Percentiles rank a stretch among this genome's conserved stretches.
These are phyloP conservation scores for Geranomyces variabilis DNA, from an alignment of 192 early-diverging fungal species.

Conservation along the genomic window DNA sequence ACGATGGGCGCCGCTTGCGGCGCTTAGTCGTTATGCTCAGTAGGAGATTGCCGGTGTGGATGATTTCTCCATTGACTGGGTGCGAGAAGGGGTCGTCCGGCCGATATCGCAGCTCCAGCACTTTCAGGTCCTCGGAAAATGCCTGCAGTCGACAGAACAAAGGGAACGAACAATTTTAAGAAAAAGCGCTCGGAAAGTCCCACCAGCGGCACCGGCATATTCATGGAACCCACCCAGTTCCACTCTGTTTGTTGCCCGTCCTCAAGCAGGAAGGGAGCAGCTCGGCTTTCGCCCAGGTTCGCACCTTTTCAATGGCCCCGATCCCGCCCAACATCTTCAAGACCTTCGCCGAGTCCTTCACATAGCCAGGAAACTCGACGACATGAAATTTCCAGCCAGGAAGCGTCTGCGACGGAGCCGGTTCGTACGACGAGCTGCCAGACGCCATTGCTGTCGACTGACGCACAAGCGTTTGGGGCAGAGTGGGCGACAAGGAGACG, in stretches of 20 bases:
- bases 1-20: constrained; percentile 22
- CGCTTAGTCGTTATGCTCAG: constrained; percentile 61
- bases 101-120: constrained; percentile 58
- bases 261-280: no score
- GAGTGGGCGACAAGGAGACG: no score
- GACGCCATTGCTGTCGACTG: no score
- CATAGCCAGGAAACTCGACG: constrained; percentile 62
- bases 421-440: constrained; percentile 19
- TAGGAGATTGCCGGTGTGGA: constrained; percentile 58
- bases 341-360: constrained; percentile 47
- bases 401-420: constrained; percentile 38
- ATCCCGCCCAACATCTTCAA: constrained; percentile 54
- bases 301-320: constrained; percentile 48
- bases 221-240: no score
- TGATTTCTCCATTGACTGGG: constrained; percentile 63
- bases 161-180: no score
- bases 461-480: no score
- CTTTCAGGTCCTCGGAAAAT: constrained; percentile 42
- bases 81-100: constrained; percentile 66
- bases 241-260: no score
- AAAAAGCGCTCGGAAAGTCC: no score
- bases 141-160: constrained; percentile 39
- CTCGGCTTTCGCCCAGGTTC: constrained; percentile 3
- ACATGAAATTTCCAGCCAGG: constrained; percentile 52
- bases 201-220: no score